phyloP scores from a whole-genome alignment of 2,329 filamentous ascomycete genomes.

The Penicillium capsulatum region DNA sequence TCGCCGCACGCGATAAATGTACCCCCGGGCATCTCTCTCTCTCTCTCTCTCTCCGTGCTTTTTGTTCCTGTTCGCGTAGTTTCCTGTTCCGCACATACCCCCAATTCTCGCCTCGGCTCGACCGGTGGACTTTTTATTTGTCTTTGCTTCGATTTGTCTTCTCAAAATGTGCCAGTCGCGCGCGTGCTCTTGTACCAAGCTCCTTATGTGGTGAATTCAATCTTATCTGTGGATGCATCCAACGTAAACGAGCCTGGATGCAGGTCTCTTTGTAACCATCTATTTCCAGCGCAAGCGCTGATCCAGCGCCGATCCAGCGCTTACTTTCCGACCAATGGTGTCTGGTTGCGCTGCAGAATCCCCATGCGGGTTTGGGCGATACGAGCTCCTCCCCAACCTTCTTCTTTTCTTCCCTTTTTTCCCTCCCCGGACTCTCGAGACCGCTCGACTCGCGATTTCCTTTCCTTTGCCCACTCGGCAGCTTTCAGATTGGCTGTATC shows the following conservation, averaged over 20 bases:
- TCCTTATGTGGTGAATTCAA: constrained; percentile 6
- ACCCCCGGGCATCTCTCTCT: neutral
- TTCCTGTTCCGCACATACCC: constrained; percentile 27
- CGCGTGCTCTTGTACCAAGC: constrained; percentile 8
- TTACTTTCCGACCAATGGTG: too few species aligned
- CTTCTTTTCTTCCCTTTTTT: constrained; percentile 3
- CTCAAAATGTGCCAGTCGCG: constrained; percentile 10
- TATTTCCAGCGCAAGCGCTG: too few species aligned
- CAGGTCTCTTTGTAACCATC: neutral
- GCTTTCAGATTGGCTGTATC: too few species aligned
- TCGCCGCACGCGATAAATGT: constrained; percentile 23
- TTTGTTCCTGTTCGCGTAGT: constrained; percentile 23
- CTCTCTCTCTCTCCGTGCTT: too few species aligned
- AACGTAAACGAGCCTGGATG: neutral
- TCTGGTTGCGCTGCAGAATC: too few species aligned
- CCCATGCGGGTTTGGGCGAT: too few species aligned
- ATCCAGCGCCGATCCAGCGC: too few species aligned
- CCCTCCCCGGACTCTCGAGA: too few species aligned
- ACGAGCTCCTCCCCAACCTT: neutral
- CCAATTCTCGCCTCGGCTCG: constrained; percentile 12
- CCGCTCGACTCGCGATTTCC: too few species aligned
- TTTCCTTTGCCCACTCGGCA: too few species aligned
- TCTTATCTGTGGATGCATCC: neutral
- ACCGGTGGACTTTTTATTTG: constrained; percentile 1
- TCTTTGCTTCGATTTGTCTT: constrained; percentile 9